Evolutionary conservation across 768 basidiomycete genomes (phyloP), one percentile per base, ranked within the genome.

Genomic region (Collybia mongolica): DNA sequence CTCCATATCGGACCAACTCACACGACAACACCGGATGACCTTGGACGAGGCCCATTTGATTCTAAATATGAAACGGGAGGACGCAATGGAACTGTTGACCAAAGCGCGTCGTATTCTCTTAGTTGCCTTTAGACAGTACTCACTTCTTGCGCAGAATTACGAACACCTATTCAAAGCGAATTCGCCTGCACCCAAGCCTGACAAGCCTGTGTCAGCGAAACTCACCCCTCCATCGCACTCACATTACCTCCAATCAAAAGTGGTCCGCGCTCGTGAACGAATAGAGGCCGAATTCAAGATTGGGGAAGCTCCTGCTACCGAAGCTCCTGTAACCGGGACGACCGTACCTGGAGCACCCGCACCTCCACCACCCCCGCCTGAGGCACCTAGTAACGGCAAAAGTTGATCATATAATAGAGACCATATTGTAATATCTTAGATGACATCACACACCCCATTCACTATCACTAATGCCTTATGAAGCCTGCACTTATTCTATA

Each of bases 191-290:
- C 74, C 83, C 38, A 66, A 77, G 40, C 73, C 82, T 12, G 73
- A 76, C 51, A 76, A 76, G 58, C 70, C 68, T 32, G 52, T 76
- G 36, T 59, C 76, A 12, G 72, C 77, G 32, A 80, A 74, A 63
- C 70, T 68, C 19, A 63, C 69, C 19, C 72, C 67, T 22, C 76
- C 76, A 18, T 60, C 70, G 32, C 76, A 93, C 64, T 94, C 93
- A 29, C 91, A 94, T 68, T 98, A 98, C 69, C 76, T 98, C 11
- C 95, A 96, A 65, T 95, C 93, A 26, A 99, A 99, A 71, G 92
- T 99, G n/a, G 82, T 92, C 39, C 84, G 97, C 37, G 96, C 97
- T 17, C 81, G 85, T 48, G 94, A 98, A 71, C 84, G 97, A 71
- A 85, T 98, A 79, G 90, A 97, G 65, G 95, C 95, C 0, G 96